These are phyloP conservation scores for Ophiocordyceps robertsii DNA, from an alignment of 2,329 filamentous ascomycete species.

Conservation along the genomic window DNA sequence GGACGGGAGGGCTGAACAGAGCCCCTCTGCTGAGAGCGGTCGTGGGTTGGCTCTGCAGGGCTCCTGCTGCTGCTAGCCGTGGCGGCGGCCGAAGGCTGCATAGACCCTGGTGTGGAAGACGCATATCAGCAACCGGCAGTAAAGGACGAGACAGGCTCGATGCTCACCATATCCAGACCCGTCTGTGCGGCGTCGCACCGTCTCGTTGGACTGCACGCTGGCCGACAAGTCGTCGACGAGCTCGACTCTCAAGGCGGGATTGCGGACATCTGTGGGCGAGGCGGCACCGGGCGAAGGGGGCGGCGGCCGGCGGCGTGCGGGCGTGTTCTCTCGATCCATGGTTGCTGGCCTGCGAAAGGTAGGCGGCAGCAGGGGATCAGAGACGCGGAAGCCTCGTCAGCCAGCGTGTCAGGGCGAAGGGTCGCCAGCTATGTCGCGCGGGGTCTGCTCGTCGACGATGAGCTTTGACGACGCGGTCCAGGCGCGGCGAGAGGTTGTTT, in stretches of 20 bases:
- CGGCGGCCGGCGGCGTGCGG: conserved; percentile 16
- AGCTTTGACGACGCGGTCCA: too few relatives aligned
- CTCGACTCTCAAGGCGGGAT: conserved; percentile 22
- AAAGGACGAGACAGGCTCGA: neutral
- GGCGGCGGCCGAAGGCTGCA: conserved; percentile 6
- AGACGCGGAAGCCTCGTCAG: neutral
- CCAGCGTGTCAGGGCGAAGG: neutral
- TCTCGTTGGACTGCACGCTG: conserved; percentile 46
- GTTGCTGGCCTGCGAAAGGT: neutral
- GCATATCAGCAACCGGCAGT: neutral
- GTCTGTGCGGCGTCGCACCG: conserved; percentile 44
- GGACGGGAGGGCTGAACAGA: conserved; percentile 21
- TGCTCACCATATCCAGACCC: conserved; percentile 36
- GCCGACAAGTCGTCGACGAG: conserved; percentile 33
- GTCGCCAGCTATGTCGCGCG: conserved; percentile 9
- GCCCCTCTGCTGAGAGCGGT: conserved; percentile 16
- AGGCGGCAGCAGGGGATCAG: neutral
- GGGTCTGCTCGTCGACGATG: neutral
- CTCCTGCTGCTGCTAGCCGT: conserved; percentile 15
- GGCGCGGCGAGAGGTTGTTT: too few relatives aligned
- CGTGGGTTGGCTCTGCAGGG: conserved; percentile 23
- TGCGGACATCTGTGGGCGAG: conserved; percentile 37
- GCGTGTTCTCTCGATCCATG: conserved; percentile 27
- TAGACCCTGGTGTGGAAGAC: conserved; percentile 5
- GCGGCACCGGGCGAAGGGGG: conserved; percentile 23